A percentile compares a stretch with the other conserved stretches of the same genome.
Conservation (phyloP, 2,329 filamentous ascomycete species). For the Trichoderma harzianum region DNA sequence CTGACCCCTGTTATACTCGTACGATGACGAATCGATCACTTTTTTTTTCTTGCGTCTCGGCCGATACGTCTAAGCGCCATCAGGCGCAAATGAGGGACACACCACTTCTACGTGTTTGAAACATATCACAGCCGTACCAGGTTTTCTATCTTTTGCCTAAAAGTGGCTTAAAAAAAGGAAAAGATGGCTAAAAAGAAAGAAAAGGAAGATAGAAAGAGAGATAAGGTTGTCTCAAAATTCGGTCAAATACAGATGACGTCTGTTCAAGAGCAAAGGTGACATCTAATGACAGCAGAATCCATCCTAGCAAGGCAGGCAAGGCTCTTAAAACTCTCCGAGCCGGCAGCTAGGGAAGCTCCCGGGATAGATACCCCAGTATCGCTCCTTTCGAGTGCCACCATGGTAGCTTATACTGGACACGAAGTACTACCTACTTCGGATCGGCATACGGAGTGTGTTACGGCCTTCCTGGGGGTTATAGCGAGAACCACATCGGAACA, state of each 20-base stretch:
- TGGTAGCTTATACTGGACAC: neutral
- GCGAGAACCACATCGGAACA: neutral
- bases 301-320: neutral
- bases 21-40: neutral
- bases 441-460: neutral
- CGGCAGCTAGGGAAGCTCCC: neutral
- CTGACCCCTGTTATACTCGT: neutral
- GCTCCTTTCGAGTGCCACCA: neutral
- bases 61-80: neutral
- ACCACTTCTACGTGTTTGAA: neutral
- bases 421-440: neutral
- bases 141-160: neutral
- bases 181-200: neutral
- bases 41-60: neutral
- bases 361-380: neutral
- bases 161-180: neutral
- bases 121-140: neutral
- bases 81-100: neutral
- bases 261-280: neutral
- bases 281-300: neutral
- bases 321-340: neutral
- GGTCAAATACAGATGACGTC: neutral
- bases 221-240: neutral
- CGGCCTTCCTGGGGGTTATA: neutral
- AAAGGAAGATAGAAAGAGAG: neutral